A percentile compares a stretch with the other conserved stretches of the same genome.
These are phyloP conservation scores for Ophiostoma sp. DNA, from an alignment of 2,329 filamentous ascomycete genomes.

Conservation along the genomic window DNA sequence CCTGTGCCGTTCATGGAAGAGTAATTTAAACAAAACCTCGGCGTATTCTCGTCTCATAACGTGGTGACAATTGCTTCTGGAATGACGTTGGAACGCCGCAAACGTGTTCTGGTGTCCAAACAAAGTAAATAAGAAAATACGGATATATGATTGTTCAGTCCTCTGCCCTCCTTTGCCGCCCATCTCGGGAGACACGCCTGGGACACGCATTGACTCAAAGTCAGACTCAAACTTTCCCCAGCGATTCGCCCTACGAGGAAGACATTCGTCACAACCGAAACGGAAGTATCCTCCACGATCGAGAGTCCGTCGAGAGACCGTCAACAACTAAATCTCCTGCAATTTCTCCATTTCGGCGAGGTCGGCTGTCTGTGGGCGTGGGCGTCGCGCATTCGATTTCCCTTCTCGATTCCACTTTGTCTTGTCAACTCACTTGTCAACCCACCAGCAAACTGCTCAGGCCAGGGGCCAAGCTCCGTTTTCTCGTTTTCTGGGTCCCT, in stretches of 20 bases:
- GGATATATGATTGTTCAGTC: background rate
- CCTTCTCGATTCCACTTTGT: background rate
- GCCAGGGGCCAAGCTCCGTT: background rate
- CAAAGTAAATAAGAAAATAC: background rate
- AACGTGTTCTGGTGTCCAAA: background rate
- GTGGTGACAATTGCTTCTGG: background rate
- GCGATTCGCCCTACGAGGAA: background rate
- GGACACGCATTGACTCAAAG: background rate
- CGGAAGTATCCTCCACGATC: background rate
- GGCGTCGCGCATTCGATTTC: background rate
- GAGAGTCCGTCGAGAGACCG: background rate
- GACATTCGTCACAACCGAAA: background rate
- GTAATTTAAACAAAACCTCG: background rate
- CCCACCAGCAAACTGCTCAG: background rate
- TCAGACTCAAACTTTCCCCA: background rate
- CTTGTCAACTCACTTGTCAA: background rate
- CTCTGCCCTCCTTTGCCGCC: background rate
- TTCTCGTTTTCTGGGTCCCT: background rate
- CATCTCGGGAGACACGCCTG: background rate
- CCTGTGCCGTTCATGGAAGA: background rate
- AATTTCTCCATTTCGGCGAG: background rate
- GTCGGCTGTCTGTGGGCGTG: background rate
- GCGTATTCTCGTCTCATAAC: background rate
- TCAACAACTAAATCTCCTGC: background rate
- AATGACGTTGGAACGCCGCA: background rate